Evolutionary conservation across 805 yeast genomes (phyloP).

Genomic region (Barnettozyma sucrosica): DNA sequence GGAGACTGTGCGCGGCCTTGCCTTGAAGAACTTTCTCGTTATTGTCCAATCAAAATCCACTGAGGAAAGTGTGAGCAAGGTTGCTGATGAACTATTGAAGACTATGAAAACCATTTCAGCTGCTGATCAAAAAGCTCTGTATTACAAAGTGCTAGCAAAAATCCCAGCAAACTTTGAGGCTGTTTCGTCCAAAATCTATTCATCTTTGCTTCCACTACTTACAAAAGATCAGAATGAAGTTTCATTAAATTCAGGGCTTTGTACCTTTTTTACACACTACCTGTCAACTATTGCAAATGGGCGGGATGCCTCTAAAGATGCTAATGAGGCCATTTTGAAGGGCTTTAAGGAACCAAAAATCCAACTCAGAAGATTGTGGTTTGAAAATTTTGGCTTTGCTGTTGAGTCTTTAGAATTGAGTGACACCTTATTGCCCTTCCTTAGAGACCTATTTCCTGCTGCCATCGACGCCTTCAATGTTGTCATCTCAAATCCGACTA

Average conservation of each 20-base stretch:
- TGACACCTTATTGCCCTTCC: slow-evolving; percentile 12
- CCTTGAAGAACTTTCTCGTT: slow-evolving; percentile 25
- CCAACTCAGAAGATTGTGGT: slow-evolving; percentile 65
- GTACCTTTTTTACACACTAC: slow-evolving; percentile 44
- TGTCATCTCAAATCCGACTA: slow-evolving; percentile 46
- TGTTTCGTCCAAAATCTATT: slow-evolving; percentile 35
- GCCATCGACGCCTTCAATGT: slow-evolving; percentile 34
- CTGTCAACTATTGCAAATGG: slow-evolving; percentile 25
- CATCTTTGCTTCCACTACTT: slow-evolving; percentile 44
- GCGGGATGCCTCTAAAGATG: slow-evolving; percentile 15
- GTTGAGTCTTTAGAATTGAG: slow-evolving; percentile 15
- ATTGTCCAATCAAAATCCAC: slow-evolving; percentile 30
- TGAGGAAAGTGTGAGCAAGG: slow-evolving; percentile 25
- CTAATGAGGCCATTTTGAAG: slow-evolving; percentile 26
- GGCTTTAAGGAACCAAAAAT: slow-evolving; percentile 67
- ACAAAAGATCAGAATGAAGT: slow-evolving; percentile 73
- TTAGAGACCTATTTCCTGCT: slow-evolving; percentile 22
- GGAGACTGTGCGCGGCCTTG: slow-evolving; percentile 44
- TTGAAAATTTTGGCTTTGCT: slow-evolving; percentile 39
- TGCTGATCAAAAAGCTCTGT: slow-evolving; percentile 58
- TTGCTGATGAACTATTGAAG: slow-evolving; percentile 51
- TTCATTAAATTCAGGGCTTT: slow-evolving; percentile 45
- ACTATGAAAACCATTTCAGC: slow-evolving; percentile 52
- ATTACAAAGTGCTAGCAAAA: slow-evolving; percentile 39
- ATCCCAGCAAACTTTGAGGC: slow-evolving; percentile 25